Percentiles rank a stretch among this genome's conserved stretches.
Evolutionary conservation across 179 eudicot species (phyloP).

Genomic region (Gypsophila paniculata): DNA sequence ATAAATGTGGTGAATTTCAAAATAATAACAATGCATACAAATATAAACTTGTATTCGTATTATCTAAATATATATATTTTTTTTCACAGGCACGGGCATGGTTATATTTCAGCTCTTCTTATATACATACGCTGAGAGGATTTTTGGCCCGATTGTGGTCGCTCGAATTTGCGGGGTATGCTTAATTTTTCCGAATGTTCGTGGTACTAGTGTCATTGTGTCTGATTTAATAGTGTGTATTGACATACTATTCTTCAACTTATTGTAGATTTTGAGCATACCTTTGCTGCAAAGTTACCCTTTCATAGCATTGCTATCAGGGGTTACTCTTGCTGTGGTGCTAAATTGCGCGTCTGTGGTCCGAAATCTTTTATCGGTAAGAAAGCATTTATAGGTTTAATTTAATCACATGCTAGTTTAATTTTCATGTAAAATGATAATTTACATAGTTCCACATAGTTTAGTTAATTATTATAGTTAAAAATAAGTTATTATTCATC

Average conservation of each 20-base stretch:
- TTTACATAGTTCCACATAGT: no score
- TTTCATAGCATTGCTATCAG: slow-evolving; percentile 34
- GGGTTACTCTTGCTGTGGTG: slow-evolving; percentile 28
- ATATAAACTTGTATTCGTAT: no score
- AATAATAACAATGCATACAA: no score
- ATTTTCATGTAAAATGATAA: no score
- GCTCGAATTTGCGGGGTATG: slow-evolving; percentile 68
- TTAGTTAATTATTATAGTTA: no score
- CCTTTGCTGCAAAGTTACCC: slow-evolving; percentile 39
- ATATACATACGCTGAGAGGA: slow-evolving; percentile 47
- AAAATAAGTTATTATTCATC: no score
- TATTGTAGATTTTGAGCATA: slow-evolving; percentile 30
- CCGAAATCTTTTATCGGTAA: slow-evolving; percentile 32
- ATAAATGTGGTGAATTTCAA: no score
- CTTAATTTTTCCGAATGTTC: neutral
- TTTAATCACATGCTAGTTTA: no score
- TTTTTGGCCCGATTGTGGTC: slow-evolving; percentile 51
- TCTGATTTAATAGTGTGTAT: no score
- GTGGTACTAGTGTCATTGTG: no score
- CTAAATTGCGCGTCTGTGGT: slow-evolving; percentile 29
- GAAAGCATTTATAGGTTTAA: no score
- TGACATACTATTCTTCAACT: neutral
- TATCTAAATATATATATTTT: no score
- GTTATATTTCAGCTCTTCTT: slow-evolving; percentile 55
- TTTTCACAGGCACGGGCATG: slow-evolving; percentile 55